Conservation (phyloP, 129 eudicot species). For the Gnaphalium uliginosum region DNA sequence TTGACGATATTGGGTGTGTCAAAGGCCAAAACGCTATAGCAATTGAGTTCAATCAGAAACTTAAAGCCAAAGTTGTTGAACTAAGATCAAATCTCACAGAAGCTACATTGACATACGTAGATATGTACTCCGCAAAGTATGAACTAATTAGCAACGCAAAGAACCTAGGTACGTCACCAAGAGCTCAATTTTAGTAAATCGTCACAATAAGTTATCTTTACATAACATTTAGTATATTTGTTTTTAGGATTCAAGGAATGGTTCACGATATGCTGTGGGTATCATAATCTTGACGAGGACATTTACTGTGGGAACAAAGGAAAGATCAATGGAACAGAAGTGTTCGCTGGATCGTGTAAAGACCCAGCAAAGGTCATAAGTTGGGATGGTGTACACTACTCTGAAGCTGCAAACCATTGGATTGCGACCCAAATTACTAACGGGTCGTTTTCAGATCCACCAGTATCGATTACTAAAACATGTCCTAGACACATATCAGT, state of each 20-base stretch:
- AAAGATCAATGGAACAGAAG: conserved; percentile 50
- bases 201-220: neutral
- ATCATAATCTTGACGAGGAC: conserved; percentile 45
- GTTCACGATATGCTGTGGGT: conserved; percentile 65
- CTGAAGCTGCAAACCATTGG: conserved; percentile 86
- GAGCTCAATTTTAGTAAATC: neutral
- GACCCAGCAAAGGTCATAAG: conserved; percentile 62
- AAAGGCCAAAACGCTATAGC: conserved; percentile 52
- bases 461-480: conserved; percentile 47
- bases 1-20: conserved; percentile 65
- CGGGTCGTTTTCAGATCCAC: conserved; percentile 76
- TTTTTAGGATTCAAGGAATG: conserved; percentile 62
- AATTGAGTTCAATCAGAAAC: conserved; percentile 59
- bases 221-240: neutral
- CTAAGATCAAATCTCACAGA: conserved; percentile 52
- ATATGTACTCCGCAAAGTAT: conserved; percentile 64
- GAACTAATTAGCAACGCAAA: conserved; percentile 51
- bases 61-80: conserved; percentile 48
- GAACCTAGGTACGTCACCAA: conserved; percentile 50
- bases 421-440: conserved; percentile 48
- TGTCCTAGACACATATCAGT: conserved; percentile 39
- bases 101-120: conserved; percentile 70
- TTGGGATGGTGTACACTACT: conserved; percentile 94
- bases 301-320: conserved; percentile 69
- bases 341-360: conserved; percentile 58